Evolutionary conservation across 2,329 filamentous ascomycete species (phyloP), one percentile per base, ranked within the genome.

Genomic region (Penicillium nordicum): DNA sequence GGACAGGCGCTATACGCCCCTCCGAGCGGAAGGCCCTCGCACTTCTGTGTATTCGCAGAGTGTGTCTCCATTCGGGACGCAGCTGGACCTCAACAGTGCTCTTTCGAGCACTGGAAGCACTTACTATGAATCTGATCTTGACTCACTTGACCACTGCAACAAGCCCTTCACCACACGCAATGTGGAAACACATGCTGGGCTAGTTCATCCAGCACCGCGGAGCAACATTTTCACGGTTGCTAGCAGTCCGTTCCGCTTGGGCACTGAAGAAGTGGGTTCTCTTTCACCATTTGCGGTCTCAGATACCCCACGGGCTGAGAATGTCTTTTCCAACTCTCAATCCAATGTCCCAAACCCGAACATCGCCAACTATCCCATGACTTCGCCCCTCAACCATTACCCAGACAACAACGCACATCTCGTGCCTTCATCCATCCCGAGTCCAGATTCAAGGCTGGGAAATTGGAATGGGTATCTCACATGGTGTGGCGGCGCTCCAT

Each of bases 201-300:
- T 57, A 10, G 34, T 57, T 5, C 63, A 67, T 21, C 58, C 63
- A 32, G 42, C 55, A 21, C 57, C 57, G n/a, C 50, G 12, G 10
- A 42, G n/a, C 21, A 42, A 14, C 14, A 50, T 52, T 34, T 32
- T 8, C 41, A 53, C 58, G 23, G 27, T 53, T 3, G 21, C 49
- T 6, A 56, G 51, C 34, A 54, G 57, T 29, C 56, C 55, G 1
- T 61, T 64, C 6, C 48, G 58, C 9, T 42, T 49, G 2, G 45
- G 48, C 9, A 46, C 30, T 5, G 59, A 63, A 2, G 57, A 61
- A 0, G 50, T 49, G 0, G 45, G 59, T 11, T 63, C 59, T 8
- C 38, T 58, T 1, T 52, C 50, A 8, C 58, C 61, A 1, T 60
- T 59, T 23, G 57, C 42, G 2, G 36, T 56, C 3, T 14, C 45